Percentiles rank a stretch among this genome's conserved stretches.
Conservation (phyloP, 768 basidiomycete genomes). For the Megacollybia marginata region DNA sequence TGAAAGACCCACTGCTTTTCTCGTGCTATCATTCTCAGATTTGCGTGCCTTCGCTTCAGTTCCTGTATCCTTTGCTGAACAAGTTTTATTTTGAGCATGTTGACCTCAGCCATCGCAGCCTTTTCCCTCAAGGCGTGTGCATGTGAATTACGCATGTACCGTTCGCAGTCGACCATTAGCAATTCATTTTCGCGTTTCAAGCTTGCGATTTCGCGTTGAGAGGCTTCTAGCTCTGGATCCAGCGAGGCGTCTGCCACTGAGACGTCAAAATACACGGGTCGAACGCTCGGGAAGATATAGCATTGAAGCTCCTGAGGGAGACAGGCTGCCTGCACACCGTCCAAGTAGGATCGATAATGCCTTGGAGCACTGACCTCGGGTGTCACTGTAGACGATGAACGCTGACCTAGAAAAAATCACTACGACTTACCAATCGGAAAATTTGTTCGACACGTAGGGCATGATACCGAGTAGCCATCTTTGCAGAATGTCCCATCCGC, state of each 20-base stretch:
- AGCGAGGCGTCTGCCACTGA: constrained; percentile 13
- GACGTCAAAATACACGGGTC: constrained; percentile 42
- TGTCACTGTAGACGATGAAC: background rate
- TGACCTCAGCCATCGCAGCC: constrained; percentile 6
- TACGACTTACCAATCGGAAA: constrained; percentile 43
- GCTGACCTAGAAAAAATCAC: background rate
- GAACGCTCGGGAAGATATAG: constrained; percentile 36
- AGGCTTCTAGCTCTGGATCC: constrained; percentile 24
- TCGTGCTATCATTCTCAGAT: too few relatives aligned
- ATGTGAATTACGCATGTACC: constrained; percentile 24
- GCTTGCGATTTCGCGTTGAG: constrained; percentile 29
- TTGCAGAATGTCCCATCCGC: too few relatives aligned
- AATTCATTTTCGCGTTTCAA: constrained; percentile 33
- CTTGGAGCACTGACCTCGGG: constrained; percentile 29
- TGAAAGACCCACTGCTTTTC: too few relatives aligned
- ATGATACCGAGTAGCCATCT: constrained; percentile 34
- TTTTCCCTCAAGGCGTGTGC: constrained; percentile 25
- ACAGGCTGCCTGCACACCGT: constrained; percentile 25
- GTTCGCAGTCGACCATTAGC: constrained; percentile 36
- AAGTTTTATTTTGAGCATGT: background rate
- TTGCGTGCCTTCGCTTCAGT: too few relatives aligned
- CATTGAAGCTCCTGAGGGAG: constrained; percentile 43
- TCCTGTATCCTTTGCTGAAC: too few relatives aligned
- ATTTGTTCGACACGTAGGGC: constrained; percentile 50
- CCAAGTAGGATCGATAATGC: constrained; percentile 7